Percentiles rank a stretch among this genome's conserved stretches.
phyloP scores from a whole-genome alignment of 2,329 filamentous ascomycete genomes.

The Cladophialophora psammophila region DNA sequence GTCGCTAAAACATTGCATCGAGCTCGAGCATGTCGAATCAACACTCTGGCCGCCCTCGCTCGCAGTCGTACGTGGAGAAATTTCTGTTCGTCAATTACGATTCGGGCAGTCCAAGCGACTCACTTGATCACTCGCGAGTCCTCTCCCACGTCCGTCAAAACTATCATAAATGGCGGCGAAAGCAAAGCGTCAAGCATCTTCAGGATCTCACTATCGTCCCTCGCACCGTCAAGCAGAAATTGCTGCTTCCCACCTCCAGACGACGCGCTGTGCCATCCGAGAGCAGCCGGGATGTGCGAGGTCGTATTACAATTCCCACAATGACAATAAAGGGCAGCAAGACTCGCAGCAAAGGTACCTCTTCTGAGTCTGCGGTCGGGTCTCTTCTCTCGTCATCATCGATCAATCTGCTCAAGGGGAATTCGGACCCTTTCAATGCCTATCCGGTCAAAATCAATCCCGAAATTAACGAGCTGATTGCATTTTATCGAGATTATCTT shows the following conservation, averaged over 20 bases:
- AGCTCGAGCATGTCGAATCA: neutral
- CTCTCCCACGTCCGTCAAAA: constrained; percentile 13
- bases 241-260: neutral
- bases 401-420: neutral
- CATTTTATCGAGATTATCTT: constrained; percentile 11
- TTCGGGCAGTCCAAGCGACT: neutral
- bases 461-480: constrained; percentile 3
- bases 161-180: constrained; percentile 5
- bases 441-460: constrained; percentile 11
- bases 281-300: neutral
- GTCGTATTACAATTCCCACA: neutral
- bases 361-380: neutral
- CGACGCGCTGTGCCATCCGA: neutral
- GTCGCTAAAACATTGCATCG: neutral
- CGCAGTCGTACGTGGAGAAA: neutral
- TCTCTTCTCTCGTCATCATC: neutral
- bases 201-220: neutral
- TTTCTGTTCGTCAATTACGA: constrained; percentile 11
- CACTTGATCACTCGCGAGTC: constrained; percentile 3
- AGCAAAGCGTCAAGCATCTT: neutral
- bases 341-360: neutral
- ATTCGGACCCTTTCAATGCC: constrained; percentile 12
- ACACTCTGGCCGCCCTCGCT: neutral
- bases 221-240: neutral
- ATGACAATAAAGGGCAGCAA: neutral